Conservation (phyloP, 345 rosid species). For the Geranium brycei region DNA sequence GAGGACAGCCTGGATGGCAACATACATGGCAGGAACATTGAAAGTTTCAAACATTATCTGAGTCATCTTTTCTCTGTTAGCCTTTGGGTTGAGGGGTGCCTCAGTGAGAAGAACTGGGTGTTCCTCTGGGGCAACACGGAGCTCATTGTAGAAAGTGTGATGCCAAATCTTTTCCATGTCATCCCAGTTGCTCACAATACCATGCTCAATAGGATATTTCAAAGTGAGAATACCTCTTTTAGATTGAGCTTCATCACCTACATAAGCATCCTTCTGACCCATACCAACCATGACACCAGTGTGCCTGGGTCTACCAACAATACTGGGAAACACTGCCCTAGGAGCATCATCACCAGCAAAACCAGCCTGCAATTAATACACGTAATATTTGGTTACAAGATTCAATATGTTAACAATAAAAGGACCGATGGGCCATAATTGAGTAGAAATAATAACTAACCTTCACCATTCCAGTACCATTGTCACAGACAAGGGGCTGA, state of each 20-base stretch:
- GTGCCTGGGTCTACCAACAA: slow-evolving; percentile 36
- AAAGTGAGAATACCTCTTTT: slow-evolving; percentile 39
- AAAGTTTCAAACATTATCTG: slow-evolving; percentile 39
- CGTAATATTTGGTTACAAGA: background rate
- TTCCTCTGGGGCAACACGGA: slow-evolving; percentile 41
- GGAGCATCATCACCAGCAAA: slow-evolving; percentile 46
- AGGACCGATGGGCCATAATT: background rate
- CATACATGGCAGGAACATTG: slow-evolving; percentile 33
- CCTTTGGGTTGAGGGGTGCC: slow-evolving; percentile 42
- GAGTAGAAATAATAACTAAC: slow-evolving; percentile 15
- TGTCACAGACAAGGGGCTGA: slow-evolving; percentile 68
- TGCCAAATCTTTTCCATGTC: slow-evolving; percentile 48
- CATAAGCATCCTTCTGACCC: slow-evolving; percentile 41
- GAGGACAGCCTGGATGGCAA: slow-evolving; percentile 32
- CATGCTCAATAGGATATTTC: slow-evolving; percentile 40
- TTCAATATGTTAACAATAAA: background rate
- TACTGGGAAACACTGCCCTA: slow-evolving; percentile 40
- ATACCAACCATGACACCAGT: slow-evolving; percentile 45
- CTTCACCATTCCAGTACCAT: slow-evolving; percentile 75
- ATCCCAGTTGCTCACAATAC: slow-evolving; percentile 43
- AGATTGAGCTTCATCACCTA: slow-evolving; percentile 39
- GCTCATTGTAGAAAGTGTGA: slow-evolving; percentile 39
- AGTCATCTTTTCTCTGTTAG: slow-evolving; percentile 41
- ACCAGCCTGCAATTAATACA: slow-evolving; percentile 19
- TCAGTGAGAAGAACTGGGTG: slow-evolving; percentile 37